Conservation (phyloP, 345 rosid species). For the Cardiospermum halicacabum region DNA sequence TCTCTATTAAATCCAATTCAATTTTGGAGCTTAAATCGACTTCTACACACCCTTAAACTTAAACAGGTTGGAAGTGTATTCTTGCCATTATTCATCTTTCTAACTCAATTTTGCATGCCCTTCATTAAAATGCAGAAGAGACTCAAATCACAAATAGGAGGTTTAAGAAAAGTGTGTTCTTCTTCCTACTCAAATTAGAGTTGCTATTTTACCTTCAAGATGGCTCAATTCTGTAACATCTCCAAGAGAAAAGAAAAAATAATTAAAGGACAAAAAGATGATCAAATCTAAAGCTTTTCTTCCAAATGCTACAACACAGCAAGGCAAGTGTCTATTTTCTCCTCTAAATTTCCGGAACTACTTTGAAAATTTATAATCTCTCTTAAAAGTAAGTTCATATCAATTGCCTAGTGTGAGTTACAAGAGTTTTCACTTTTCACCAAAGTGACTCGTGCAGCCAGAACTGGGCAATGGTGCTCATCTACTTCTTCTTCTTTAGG, state of each 20-base stretch:
- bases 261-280: too few relatives aligned
- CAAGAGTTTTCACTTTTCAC: conserved; percentile 21
- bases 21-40: too few relatives aligned
- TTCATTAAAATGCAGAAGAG: too few relatives aligned
- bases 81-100: too few relatives aligned
- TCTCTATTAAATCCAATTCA: too few relatives aligned
- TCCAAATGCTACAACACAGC: conserved; percentile 41
- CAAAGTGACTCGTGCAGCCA: conserved; percentile 12
- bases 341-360: conserved; percentile 33
- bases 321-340: conserved; percentile 21
- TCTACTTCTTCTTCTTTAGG: conserved; percentile 82
- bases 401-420: conserved; percentile 31
- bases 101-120: too few relatives aligned
- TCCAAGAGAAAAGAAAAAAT: conserved; percentile 17
- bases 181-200: conserved; percentile 23
- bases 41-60: too few relatives aligned
- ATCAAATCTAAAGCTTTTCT: conserved; percentile 16
- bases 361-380: conserved; percentile 19
- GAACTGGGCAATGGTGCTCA: neutral
- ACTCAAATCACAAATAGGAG: too few relatives aligned
- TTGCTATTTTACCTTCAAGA: conserved; percentile 18
- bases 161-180: conserved; percentile 17
- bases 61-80: too few relatives aligned
- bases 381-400: neutral
- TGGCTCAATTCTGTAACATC: conserved; percentile 30